These are phyloP conservation scores for Diaporthe destruens DNA, from an alignment of 2,329 filamentous ascomycete genomes.

Conservation along the genomic window DNA sequence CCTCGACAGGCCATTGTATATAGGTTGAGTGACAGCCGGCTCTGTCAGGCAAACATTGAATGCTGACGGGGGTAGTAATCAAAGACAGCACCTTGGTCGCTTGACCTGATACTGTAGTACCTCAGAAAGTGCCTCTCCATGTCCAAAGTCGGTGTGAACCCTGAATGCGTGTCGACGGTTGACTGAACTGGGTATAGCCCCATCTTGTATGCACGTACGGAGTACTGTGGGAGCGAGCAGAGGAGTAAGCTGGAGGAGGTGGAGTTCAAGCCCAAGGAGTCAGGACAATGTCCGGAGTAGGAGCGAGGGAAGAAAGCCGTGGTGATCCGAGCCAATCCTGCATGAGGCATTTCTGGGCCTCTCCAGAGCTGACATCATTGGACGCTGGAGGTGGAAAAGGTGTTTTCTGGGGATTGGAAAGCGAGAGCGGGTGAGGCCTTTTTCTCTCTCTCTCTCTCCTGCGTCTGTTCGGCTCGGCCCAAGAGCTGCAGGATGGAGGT, in stretches of 20 bases:
- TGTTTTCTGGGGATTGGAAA: constrained; percentile 36
- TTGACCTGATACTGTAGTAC: constrained; percentile 3
- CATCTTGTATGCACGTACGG: constrained; percentile 1
- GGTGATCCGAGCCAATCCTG: constrained; percentile 38
- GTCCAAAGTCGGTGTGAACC: constrained; percentile 31
- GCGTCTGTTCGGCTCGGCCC: constrained; percentile 21
- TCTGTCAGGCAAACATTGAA: background rate
- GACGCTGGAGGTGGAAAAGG: constrained; percentile 18
- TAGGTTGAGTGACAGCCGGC: constrained; percentile 11
- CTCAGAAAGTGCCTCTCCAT: background rate
- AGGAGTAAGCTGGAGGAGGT: constrained; percentile 28
- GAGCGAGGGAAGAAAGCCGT: constrained; percentile 39
- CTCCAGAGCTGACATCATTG: constrained; percentile 37
- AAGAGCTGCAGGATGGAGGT: constrained; percentile 19
- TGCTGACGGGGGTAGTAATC: background rate
- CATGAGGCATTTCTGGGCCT: constrained; percentile 32
- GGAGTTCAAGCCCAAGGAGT: constrained; percentile 7
- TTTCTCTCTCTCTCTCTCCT: background rate
- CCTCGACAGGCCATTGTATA: constrained; percentile 21
- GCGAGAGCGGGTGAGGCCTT: constrained; percentile 36
- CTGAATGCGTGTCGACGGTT: constrained; percentile 9
- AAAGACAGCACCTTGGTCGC: background rate
- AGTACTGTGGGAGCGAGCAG: constrained; percentile 20
- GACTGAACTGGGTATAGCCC: background rate
- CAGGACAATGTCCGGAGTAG: constrained; percentile 38